Evolutionary conservation across 768 basidiomycete genomes (phyloP), one percentile per base, ranked within the genome.

Genomic region (Dacryopinax primogenitus): DNA sequence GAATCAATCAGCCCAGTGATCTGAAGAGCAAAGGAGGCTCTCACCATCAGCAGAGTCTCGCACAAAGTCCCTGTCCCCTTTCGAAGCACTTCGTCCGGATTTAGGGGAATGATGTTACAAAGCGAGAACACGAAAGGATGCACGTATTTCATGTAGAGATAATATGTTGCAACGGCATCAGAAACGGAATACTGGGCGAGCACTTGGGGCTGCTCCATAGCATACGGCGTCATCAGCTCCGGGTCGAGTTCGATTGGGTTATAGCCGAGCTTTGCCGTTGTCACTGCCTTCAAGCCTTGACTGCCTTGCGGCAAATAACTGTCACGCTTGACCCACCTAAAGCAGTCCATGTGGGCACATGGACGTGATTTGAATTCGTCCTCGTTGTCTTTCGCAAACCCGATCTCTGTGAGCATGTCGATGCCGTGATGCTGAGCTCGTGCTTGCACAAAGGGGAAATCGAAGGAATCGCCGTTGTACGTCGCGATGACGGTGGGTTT

Each of bases 141-240:
- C 11, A 99, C 94, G 71, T 99, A 99, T 93, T 98, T 99, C 96
- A 98, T 99, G 77, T 99, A 98, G 35, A 99, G 82, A 75, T 98
- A 98, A 74, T 99, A 98, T 0, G 96, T 99, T n/a, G 96, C 95
- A 11, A 98, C 96, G 0, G 96, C 96, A 81, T 99, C 96, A 74
- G 96, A 99, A 30, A 99, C 96, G 70, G 96, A 98, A 76, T 99
- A 99, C 72, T 94, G 91, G 0, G 96, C 95, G 18, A 99, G 84
- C 1, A 85, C 75, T 72, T 98, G 94, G 0, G 96, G 96, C 69
- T 94, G 92, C 72, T 98, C 96, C 74, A 91, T 80, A 0, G 96
- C 96, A 76, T 99, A 98, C 92, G 96, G 95, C 12, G 96, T 99
- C 96, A 99, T 99, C 33, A 98, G 79, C 72, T 99, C 96, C 0